Conservation (phyloP, 1,284 basidiomycete species). For the Microbotryomycetes sp. region DNA sequence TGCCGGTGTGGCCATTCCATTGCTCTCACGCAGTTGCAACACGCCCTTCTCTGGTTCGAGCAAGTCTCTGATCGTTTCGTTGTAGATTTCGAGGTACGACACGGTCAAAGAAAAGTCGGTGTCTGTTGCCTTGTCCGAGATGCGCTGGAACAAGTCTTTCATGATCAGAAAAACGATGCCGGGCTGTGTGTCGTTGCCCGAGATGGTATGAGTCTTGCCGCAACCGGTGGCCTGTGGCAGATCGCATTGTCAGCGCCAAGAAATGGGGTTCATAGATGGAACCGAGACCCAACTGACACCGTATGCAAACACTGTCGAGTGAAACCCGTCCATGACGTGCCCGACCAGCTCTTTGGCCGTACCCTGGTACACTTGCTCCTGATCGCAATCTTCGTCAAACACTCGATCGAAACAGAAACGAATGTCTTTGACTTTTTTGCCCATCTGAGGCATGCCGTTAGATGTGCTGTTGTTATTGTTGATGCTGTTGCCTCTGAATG, state of each 20-base stretch:
- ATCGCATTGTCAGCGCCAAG: not conserved
- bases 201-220: constrained; percentile 96
- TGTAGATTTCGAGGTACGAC: constrained; percentile 95
- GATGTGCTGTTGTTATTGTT: constrained; percentile 13
- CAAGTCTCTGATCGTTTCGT: constrained; percentile 94
- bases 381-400: constrained; percentile 68
- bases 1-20: constrained; percentile 70
- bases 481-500: constrained; percentile 13
- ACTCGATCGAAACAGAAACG: constrained; percentile 94
- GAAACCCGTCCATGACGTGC: constrained; percentile 84
- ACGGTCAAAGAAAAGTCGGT: constrained; percentile 73
- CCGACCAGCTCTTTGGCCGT: constrained; percentile 76
- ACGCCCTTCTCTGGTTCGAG: constrained; percentile 57
- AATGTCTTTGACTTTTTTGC: constrained; percentile 37
- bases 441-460: constrained; percentile 7
- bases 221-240: constrained; percentile 82
- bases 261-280: not conserved
- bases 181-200: constrained; percentile 74
- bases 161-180: constrained; percentile 95
- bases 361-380: constrained; percentile 76
- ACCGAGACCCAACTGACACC: constrained; percentile 73
- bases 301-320: constrained; percentile 94
- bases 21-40: constrained; percentile 81
- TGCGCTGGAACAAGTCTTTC: constrained; percentile 85
- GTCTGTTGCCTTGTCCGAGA: constrained; percentile 73